Percentiles rank a stretch among this genome's conserved stretches.
These are phyloP conservation scores for Trametes pubescens DNA, from an alignment of 1,284 basidiomycete genomes.

Conservation along the genomic window DNA sequence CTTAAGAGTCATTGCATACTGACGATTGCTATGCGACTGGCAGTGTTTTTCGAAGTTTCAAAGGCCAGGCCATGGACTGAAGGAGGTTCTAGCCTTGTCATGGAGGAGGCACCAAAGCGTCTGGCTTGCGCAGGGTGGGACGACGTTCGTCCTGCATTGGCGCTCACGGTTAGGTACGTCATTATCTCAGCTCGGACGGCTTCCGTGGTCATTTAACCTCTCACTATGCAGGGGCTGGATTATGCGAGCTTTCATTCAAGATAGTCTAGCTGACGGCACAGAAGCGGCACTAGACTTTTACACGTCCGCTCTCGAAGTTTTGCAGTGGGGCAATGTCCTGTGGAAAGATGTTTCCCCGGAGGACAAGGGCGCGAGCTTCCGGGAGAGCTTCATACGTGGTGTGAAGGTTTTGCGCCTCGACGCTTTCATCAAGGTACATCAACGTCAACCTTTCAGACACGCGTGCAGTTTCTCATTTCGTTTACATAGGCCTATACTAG, in stretches of 20 bases:
- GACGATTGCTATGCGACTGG: no score
- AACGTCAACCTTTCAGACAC: background rate
- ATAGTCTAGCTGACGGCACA: conserved; percentile 15
- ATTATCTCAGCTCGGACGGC: background rate
- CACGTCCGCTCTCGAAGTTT: conserved; percentile 44
- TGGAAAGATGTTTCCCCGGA: conserved; percentile 45
- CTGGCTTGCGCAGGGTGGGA: conserved; percentile 48
- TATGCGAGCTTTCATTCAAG: conserved; percentile 46
- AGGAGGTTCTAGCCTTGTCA: conserved; percentile 35
- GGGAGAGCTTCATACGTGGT: conserved; percentile 43
- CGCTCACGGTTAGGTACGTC: conserved; percentile 50
- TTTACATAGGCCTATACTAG: conserved; percentile 23
- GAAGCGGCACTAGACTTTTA: conserved; percentile 29
- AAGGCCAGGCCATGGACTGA: background rate
- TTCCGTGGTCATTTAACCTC: background rate
- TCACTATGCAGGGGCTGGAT: conserved; percentile 44
- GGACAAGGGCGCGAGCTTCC: conserved; percentile 45
- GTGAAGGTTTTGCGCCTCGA: conserved; percentile 44
- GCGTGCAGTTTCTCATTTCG: background rate
- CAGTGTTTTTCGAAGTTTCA: background rate
- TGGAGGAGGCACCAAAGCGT: conserved; percentile 44
- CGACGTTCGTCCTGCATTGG: conserved; percentile 47
- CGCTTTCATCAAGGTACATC: conserved; percentile 43
- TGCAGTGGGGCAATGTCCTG: conserved; percentile 48
- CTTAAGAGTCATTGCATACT: background rate